phyloP scores from a whole-genome alignment of 2,329 filamentous ascomycete genomes.

The Acephala macrosclerotiorum region DNA sequence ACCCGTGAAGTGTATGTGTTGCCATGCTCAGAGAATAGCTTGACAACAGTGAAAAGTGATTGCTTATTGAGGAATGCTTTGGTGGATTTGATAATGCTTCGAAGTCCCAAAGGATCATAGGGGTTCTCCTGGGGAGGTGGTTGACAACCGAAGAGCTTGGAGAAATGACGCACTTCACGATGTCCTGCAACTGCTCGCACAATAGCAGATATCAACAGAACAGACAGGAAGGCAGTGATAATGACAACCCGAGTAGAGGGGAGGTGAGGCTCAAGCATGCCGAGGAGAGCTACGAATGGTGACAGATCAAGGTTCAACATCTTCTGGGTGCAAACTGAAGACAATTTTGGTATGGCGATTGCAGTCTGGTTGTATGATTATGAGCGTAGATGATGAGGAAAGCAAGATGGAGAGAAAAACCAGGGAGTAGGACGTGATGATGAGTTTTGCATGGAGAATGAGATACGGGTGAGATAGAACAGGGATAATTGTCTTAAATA shows the following conservation, averaged over 20 bases:
- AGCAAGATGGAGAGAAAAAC: too few species aligned
- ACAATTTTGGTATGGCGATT: too few species aligned
- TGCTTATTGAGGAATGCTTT: neutral
- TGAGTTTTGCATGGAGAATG: too few species aligned
- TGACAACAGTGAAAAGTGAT: neutral
- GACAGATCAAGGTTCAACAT: neutral
- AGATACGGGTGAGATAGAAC: too few species aligned
- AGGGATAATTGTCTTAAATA: too few species aligned
- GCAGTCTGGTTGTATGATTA: too few species aligned
- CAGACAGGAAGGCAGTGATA: neutral
- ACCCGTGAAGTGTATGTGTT: conserved; percentile 4
- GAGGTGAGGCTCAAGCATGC: neutral
- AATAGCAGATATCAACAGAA: neutral
- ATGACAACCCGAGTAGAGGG: neutral
- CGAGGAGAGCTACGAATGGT: neutral
- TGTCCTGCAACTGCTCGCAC: neutral
- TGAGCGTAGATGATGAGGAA: too few species aligned
- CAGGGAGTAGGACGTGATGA: too few species aligned
- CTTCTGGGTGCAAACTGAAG: neutral
- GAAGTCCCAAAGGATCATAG: conserved; percentile 6
- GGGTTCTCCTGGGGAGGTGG: conserved; percentile 3
- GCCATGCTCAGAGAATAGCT: conserved; percentile 7
- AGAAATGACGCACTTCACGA: conserved; percentile 7
- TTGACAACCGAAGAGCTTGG: conserved; percentile 5
- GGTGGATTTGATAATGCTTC: conserved; percentile 1